Evolutionary conservation across 2,329 filamentous ascomycete species (phyloP).

Genomic region (Seiridium cupressi): DNA sequence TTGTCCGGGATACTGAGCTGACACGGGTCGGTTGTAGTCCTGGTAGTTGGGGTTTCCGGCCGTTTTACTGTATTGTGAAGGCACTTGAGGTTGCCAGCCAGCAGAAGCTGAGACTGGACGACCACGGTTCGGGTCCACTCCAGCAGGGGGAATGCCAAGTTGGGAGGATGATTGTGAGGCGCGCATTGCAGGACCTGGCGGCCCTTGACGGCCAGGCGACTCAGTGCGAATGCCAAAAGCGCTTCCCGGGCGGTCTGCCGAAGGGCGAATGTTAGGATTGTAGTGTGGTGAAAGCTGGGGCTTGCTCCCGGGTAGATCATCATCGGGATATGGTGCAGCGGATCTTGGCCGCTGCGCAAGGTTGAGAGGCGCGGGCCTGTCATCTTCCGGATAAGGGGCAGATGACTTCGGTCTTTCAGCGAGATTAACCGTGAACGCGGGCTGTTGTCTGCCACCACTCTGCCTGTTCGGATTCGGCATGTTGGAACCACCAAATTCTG

Average conservation of each 20-base stretch:
- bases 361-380: slow-evolving; percentile 42
- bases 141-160: slow-evolving; percentile 39
- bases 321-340: slow-evolving; percentile 52
- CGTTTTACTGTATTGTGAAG: slow-evolving; percentile 31
- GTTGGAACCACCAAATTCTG: slow-evolving; percentile 38
- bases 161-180: slow-evolving; percentile 44
- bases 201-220: slow-evolving; percentile 24
- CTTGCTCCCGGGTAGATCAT: slow-evolving; percentile 35
- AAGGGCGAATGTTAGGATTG: slow-evolving; percentile 47
- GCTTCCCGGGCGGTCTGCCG: slow-evolving; percentile 48
- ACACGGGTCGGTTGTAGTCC: slow-evolving; percentile 13
- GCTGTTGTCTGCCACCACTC: slow-evolving; percentile 31
- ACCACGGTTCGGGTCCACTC: slow-evolving; percentile 36
- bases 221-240: slow-evolving; percentile 54
- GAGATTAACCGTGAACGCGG: slow-evolving; percentile 49
- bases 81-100: slow-evolving; percentile 43
- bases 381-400: slow-evolving; percentile 55
- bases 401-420: slow-evolving; percentile 41
- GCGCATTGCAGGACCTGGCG: slow-evolving; percentile 33
- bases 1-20: slow-evolving; percentile 23
- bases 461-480: slow-evolving; percentile 44
- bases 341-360: slow-evolving; percentile 42
- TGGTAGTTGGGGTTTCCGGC: slow-evolving; percentile 33
- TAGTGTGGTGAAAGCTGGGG: slow-evolving; percentile 37
- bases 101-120: slow-evolving; percentile 42